These are phyloP conservation scores for Vanrija sp. DNA, from an alignment of 1,284 basidiomycete species.

Conservation along the genomic window DNA sequence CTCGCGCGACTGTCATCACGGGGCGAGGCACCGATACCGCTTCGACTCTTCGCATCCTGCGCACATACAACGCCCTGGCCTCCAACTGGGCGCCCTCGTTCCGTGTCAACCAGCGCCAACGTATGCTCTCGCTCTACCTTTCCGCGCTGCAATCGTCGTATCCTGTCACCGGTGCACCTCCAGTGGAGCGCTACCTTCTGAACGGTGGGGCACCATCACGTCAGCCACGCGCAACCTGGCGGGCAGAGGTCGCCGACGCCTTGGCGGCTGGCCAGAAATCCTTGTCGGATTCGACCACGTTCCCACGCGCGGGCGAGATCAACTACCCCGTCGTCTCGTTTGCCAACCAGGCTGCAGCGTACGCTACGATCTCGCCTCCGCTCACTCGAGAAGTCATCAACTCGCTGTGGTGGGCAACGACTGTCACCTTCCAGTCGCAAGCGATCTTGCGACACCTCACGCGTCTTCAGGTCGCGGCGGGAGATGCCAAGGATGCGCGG, in stretches of 20 bases:
- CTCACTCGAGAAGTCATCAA: constrained; percentile 42
- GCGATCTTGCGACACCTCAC: constrained; percentile 76
- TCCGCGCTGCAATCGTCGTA: constrained; percentile 59
- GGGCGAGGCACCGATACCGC: constrained; percentile 22
- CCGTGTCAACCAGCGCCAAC: constrained; percentile 65
- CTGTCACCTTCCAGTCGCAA: constrained; percentile 85
- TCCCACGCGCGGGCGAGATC: constrained; percentile 77
- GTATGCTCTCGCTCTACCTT: constrained; percentile 65
- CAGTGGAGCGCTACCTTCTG: constrained; percentile 22
- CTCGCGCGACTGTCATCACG: constrained; percentile 49
- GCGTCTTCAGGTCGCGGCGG: constrained; percentile 62
- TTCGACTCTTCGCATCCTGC: constrained; percentile 56
- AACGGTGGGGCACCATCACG: constrained; percentile 19
- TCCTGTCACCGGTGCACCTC: constrained; percentile 38
- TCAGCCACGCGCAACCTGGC: constrained; percentile 57
- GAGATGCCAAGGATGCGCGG: constrained; percentile 64
- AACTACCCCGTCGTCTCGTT: constrained; percentile 79
- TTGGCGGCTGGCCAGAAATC: constrained; percentile 67
- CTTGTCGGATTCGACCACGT: constrained; percentile 62
- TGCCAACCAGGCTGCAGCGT: constrained; percentile 71
- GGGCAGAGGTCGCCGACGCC: constrained; percentile 60
- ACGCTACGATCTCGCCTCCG: constrained; percentile 62
- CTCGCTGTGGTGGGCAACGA: constrained; percentile 86
- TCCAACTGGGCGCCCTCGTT: constrained; percentile 70
- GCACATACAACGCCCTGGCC: constrained; percentile 61